A percentile compares a stretch with the other conserved stretches of the same genome.
Evolutionary conservation across 2,329 filamentous ascomycete species (phyloP).

Genomic region (Botrytis pseudocinerea): DNA sequence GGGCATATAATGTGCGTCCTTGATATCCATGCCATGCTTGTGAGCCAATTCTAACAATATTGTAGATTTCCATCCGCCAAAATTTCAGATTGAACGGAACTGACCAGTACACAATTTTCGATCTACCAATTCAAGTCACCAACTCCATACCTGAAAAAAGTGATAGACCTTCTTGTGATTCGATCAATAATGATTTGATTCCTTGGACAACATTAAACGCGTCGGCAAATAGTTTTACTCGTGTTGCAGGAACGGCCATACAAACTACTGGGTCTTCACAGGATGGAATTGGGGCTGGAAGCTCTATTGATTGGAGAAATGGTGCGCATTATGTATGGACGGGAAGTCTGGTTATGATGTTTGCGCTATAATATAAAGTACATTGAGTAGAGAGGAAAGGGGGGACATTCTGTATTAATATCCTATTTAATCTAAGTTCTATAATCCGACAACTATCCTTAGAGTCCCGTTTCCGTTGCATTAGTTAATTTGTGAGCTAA

Average conservation of each 20-base stretch:
- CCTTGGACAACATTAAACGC: conserved; percentile 49
- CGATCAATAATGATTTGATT: conserved; percentile 53
- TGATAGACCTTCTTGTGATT: conserved; percentile 51
- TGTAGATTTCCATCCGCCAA: conserved; percentile 68
- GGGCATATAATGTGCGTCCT: conserved; percentile 57
- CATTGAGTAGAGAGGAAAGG: background rate
- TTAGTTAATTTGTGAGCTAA: background rate
- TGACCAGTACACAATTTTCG: conserved; percentile 69
- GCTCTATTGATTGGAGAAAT: conserved; percentile 41
- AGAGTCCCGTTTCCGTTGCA: background rate
- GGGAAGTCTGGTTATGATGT: conserved; percentile 39
- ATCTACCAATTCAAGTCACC: conserved; percentile 67
- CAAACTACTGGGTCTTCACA: conserved; percentile 40
- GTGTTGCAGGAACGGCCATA: conserved; percentile 35
- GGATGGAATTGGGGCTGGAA: conserved; percentile 41
- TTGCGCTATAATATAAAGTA: conserved; percentile 36
- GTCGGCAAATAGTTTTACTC: conserved; percentile 37
- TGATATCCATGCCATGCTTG: background rate
- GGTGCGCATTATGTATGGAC: conserved; percentile 42
- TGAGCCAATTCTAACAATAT: background rate
- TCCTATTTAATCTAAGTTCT: background rate
- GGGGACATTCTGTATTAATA: background rate
- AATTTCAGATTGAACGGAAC: conserved; percentile 65
- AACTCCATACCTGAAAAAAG: conserved; percentile 56
- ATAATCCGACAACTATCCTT: background rate